Conservation (phyloP, 1,284 basidiomycete species). For the Ustilago crameri region DNA sequence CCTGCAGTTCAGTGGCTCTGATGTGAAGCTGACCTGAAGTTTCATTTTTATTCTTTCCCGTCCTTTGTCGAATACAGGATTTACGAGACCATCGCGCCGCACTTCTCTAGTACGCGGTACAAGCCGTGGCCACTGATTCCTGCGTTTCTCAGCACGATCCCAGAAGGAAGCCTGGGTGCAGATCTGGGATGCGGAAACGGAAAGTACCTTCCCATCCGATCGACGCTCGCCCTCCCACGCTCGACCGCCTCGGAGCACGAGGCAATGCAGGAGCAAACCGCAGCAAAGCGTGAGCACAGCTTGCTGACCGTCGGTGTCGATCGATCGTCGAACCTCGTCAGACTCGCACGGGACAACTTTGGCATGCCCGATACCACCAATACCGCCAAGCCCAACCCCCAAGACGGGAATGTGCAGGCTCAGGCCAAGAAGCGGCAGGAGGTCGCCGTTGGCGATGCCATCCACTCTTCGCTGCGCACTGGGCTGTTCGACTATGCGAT, state of each 20-base stretch:
- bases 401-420: not conserved
- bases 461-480: slow-evolving; percentile 49
- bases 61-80: slow-evolving; percentile 69
- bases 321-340: slow-evolving; percentile 79
- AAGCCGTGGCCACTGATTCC: slow-evolving; percentile 98
- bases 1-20: not conserved
- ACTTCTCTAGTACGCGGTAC: slow-evolving; percentile 93
- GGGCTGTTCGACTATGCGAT: slow-evolving; percentile 62
- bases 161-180: slow-evolving; percentile 83
- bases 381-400: not conserved
- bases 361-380: slow-evolving; percentile 15
- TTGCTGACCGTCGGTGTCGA: slow-evolving; percentile 61
- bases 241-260: not conserved
- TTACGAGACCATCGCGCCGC: slow-evolving; percentile 89
- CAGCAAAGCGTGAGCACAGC: slow-evolving; percentile 18
- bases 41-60: not conserved
- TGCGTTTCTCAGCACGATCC: slow-evolving; percentile 79
- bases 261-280: not conserved
- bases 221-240: slow-evolving; percentile 27
- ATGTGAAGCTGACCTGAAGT: slow-evolving; percentile 7
- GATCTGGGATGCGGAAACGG: slow-evolving; percentile 98
- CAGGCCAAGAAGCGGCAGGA: slow-evolving; percentile 42
- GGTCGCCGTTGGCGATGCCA: slow-evolving; percentile 63
- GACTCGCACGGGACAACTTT: slow-evolving; percentile 53
- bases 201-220: slow-evolving; percentile 78